Percentiles rank a stretch among this genome's conserved stretches.
Evolutionary conservation across 2,329 filamentous ascomycete species (phyloP).

Genomic region (Tolypocladium paradoxum): DNA sequence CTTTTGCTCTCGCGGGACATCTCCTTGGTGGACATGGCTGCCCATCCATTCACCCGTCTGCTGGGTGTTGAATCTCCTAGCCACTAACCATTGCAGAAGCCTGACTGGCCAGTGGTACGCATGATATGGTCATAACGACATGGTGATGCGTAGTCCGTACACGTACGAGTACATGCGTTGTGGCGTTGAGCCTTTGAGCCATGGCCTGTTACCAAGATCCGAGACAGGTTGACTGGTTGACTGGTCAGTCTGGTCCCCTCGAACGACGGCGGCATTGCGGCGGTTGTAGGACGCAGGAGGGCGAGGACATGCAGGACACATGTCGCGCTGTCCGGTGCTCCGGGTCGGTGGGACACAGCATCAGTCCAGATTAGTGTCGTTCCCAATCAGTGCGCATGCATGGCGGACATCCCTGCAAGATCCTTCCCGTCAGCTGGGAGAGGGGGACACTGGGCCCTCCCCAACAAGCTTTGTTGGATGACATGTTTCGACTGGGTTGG

Average conservation of each 20-base stretch:
- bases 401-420: background rate
- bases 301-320: background rate
- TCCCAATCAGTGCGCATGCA: background rate
- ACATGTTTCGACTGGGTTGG: background rate
- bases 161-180: background rate
- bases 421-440: background rate
- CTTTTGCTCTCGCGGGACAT: too few relatives aligned
- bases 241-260: background rate
- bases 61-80: background rate
- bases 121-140: background rate
- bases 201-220: background rate
- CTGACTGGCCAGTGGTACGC: background rate
- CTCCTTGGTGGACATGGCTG: background rate
- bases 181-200: background rate
- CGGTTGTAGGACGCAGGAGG: conserved; percentile 9
- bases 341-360: conserved; percentile 3
- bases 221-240: background rate
- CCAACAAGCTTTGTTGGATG: background rate
- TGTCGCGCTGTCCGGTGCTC: conserved; percentile 4
- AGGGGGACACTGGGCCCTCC: background rate
- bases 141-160: too few relatives aligned
- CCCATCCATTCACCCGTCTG: background rate
- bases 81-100: background rate
- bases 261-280: background rate
- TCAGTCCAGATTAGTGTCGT: background rate